Base-by-base conservation (phyloP, 2,329 filamentous ascomycete species). In the Fusarium oligoseptatum region DNA sequence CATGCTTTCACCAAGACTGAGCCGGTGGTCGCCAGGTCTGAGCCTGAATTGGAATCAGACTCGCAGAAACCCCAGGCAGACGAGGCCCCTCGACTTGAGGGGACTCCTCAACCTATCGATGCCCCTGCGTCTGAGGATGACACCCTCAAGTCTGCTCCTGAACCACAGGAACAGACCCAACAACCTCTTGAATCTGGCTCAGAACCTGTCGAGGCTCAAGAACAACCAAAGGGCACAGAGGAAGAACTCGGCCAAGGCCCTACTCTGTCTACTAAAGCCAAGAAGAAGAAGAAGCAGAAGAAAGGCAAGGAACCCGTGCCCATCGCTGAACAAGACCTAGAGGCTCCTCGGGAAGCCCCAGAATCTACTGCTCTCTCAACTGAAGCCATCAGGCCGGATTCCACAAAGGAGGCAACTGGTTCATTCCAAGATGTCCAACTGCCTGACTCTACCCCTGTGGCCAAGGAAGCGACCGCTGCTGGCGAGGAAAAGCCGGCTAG, bases 251-350 rank as follows among this genome's bases (percentile, higher is more conserved):
- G 72, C 27, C 64, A 63, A 68, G 36, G 52, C 34, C 14, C 37
- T 41, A 73, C 67, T 10, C 34, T 68, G 20, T 72, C 72, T 5
- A 77, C 80, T 55, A 74, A 77, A 73, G 82, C 79, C 75, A 83
- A 80, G 80, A 82, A 81, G 79, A 82, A 81, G 79, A 34, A 34
- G 52, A 70, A 71, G 41, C 67, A 74, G 17, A 69, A 63, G 29
- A 76, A 71, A 56, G 52, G 39, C n/a, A 65, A 71, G 34, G 68
- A 48, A 7, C 52, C 43, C 2, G 17, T 14, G 27, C 39, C 20
- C 17, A 64, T 67, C 12, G 14, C 60, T 65, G 50, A 50, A 36
- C 66, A 66, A 32, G 70, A 70, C 57, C 61, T 22, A 9, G 56
- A 27, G n/a, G 55, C 63, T 22, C 41, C 62, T n/a, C 64, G 73